Evolutionary conservation across 2,329 filamentous ascomycete species (phyloP).

Genomic region (Cytospora paraplurivora): DNA sequence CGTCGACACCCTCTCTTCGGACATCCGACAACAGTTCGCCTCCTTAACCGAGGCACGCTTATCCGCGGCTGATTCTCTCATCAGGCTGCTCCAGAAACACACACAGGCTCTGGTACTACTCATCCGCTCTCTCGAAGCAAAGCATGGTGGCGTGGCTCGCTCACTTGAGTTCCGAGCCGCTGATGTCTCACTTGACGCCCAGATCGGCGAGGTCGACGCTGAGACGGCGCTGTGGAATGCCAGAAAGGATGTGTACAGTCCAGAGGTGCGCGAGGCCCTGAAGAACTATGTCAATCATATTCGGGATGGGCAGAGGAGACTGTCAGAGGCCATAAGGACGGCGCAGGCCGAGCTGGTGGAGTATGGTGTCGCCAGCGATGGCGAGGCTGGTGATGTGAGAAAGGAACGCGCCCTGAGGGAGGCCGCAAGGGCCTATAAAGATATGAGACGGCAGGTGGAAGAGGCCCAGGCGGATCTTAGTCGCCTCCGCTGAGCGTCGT

Average conservation of each 20-base stretch:
- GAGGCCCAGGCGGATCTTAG: slow-evolving; percentile 53
- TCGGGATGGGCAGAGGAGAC: slow-evolving; percentile 49
- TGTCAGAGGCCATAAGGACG: slow-evolving; percentile 47
- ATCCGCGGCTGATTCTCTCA: slow-evolving; percentile 41
- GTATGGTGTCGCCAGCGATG: slow-evolving; percentile 49
- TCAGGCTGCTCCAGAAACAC: slow-evolving; percentile 44
- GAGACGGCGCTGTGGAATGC: slow-evolving; percentile 40
- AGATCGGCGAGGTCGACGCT: slow-evolving; percentile 44
- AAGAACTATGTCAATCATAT: slow-evolving; percentile 52
- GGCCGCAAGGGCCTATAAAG: slow-evolving; percentile 53
- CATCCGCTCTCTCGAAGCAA: slow-evolving; percentile 55
- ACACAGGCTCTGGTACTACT: slow-evolving; percentile 45
- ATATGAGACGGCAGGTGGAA: slow-evolving; percentile 52
- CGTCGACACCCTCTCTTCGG: slow-evolving; percentile 41
- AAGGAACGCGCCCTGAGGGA: slow-evolving; percentile 56
- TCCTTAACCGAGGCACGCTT: slow-evolving; percentile 45
- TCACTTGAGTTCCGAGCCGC: slow-evolving; percentile 54
- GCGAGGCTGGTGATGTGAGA: slow-evolving; percentile 30
- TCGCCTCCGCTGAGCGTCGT: slow-evolving; percentile 18
- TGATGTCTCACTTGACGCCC: slow-evolving; percentile 47
- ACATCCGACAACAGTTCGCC: slow-evolving; percentile 37
- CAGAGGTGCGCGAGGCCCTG: slow-evolving; percentile 47
- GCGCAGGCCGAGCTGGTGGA: slow-evolving; percentile 48
- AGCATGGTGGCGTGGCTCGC: slow-evolving; percentile 55
- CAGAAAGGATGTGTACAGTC: slow-evolving; percentile 47